Evolutionary conservation across 305 asterid genomes (phyloP), one percentile per base, ranked within the genome.

Genomic region (Fraxinus paxiana): DNA sequence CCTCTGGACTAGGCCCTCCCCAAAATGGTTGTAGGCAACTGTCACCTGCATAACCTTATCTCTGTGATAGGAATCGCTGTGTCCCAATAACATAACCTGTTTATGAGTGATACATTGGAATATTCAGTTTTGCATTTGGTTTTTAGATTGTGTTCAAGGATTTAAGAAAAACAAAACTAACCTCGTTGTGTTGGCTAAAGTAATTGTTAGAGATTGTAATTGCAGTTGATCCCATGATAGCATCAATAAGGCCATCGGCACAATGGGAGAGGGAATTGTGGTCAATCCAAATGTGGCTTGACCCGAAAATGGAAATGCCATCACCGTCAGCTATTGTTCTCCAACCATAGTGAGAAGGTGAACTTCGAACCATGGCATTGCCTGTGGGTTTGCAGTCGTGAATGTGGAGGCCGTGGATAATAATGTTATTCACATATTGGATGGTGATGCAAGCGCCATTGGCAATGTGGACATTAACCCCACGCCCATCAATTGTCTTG

Each of bases 221-320:
- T 22, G 97, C 97, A n/a, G 97, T 92, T 6, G 97, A 92, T 13
- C 95, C 97, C 95, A 92, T 92, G 78, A 91, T 86, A 24, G 93
- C 97, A 86, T 92, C 97, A 48, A 92, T 80, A 8, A 92, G 88
- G 1, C 97, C 97, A 76, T 92, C 97, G 3, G 95, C 15, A 83
- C 97, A 92, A 75, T 89, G 91, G 2, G 94, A 90, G 63, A 92
- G 63, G 0, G 95, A 92, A 75, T 91, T 92, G 33, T 89, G 94
- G 37, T 92, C 97, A 12, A 92, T 83, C 95, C 97, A 92, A 61
- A 92, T 84, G 51, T 92, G 97, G 48, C 95, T 92, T 0, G 94
- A 72, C 17, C 90, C 91, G 9, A 92, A 92, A 7, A 92, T 91
- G 0, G 95, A 91, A 13, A 92, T 92, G 61, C 88, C 97, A 15